Percentiles rank a stretch among this genome's conserved stretches.
Conservation (phyloP, 2,329 filamentous ascomycete genomes). For the Pyrenochaeta sp. region DNA sequence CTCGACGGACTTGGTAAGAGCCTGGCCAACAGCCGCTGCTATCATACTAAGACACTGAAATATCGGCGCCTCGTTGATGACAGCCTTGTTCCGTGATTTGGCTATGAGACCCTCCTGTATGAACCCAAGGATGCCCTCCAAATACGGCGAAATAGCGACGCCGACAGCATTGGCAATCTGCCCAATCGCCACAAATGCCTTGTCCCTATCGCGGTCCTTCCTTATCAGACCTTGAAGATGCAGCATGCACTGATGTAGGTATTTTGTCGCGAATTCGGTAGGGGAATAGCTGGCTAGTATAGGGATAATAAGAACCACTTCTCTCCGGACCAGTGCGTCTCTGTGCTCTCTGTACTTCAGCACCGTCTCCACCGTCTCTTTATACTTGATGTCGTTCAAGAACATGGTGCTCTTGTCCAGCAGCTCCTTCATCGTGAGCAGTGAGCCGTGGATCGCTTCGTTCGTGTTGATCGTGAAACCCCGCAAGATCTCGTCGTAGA, state of each 20-base stretch:
- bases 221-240: slow-evolving; percentile 94
- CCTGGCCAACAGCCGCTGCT: slow-evolving; percentile 93
- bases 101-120: slow-evolving; percentile 89
- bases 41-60: slow-evolving; percentile 98
- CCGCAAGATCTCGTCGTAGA: slow-evolving; percentile 83
- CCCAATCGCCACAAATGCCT: slow-evolving; percentile 94
- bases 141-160: slow-evolving; percentile 91
- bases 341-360: slow-evolving; percentile 92
- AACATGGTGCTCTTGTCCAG: slow-evolving; percentile 97
- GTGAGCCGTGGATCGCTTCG: slow-evolving; percentile 91
- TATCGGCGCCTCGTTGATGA: slow-evolving; percentile 73
- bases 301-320: slow-evolving; percentile 90
- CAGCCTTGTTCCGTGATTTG: slow-evolving; percentile 72
- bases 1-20: slow-evolving; percentile 98
- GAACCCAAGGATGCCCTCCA: slow-evolving; percentile 92
- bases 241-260: slow-evolving; percentile 96
- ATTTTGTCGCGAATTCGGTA: slow-evolving; percentile 83
- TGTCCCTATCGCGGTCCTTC: slow-evolving; percentile 87
- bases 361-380: slow-evolving; percentile 90
- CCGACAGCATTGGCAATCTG: slow-evolving; percentile 97
- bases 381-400: slow-evolving; percentile 90
- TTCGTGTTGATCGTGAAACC: slow-evolving; percentile 80
- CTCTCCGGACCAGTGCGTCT: slow-evolving; percentile 85
- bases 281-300: slow-evolving; percentile 93
- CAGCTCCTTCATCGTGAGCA: slow-evolving; percentile 91